phyloP scores from a whole-genome alignment of 176 grass and related monocot species.

The Cenchrus purpureus region DNA sequence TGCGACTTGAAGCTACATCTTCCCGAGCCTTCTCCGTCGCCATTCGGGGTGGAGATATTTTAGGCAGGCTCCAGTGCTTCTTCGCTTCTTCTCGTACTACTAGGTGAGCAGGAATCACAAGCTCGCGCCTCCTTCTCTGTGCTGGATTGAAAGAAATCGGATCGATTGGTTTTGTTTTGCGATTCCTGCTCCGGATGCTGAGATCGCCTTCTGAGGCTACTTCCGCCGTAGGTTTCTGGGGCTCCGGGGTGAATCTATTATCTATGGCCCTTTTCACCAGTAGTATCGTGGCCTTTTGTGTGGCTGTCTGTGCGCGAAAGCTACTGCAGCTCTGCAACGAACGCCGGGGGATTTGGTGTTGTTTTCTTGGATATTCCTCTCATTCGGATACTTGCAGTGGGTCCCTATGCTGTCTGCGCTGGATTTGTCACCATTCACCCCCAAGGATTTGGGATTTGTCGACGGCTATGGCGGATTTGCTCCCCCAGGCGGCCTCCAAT shows the following conservation, averaged over 20 bases:
- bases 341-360: slow-evolving; percentile 4
- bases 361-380: slow-evolving; percentile 35
- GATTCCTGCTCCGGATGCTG: neutral
- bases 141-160: neutral
- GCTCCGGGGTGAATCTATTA: neutral
- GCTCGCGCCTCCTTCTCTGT: neutral
- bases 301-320: slow-evolving; percentile 33
- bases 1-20: slow-evolving; percentile 31
- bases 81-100: slow-evolving; percentile 32
- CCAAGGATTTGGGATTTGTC: neutral
- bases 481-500: neutral
- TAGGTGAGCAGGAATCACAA: slow-evolving; percentile 38
- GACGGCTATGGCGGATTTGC: slow-evolving; percentile 20
- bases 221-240: neutral
- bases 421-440: neutral
- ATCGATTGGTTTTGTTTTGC: neutral
- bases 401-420: slow-evolving; percentile 15
- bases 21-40: neutral
- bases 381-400: neutral
- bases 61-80: neutral
- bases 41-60: neutral
- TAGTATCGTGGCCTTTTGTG: neutral
- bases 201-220: slow-evolving; percentile 18
- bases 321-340: slow-evolving; percentile 19
- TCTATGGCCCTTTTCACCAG: neutral